Evolutionary conservation across 805 yeast genomes (phyloP).

Genomic region (Jamesozyma hellenica): DNA sequence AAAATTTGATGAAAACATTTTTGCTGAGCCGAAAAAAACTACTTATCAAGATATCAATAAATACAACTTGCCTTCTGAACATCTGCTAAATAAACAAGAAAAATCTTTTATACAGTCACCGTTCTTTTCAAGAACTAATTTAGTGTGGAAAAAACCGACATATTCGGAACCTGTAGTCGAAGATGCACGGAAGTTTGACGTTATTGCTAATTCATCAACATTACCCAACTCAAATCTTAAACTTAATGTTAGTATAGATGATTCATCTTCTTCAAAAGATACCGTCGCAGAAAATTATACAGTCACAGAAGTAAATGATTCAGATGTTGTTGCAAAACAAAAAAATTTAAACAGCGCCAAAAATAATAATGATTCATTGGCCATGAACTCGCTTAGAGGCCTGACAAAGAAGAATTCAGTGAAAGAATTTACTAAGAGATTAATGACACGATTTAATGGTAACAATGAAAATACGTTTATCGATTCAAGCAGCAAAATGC

Average conservation of each 20-base stretch:
- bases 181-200: constrained; percentile 17
- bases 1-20: constrained; percentile 53
- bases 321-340: not conserved
- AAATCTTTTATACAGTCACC: not conserved
- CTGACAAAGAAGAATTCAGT: constrained; percentile 15
- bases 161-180: constrained; percentile 19
- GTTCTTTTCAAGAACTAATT: constrained; percentile 5
- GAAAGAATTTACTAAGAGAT: constrained; percentile 18
- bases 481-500: not conserved
- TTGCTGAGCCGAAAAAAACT: constrained; percentile 17
- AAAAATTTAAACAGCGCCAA: not conserved
- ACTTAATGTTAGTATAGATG: not conserved
- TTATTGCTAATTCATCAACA: constrained; percentile 16
- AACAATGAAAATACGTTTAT: not conserved
- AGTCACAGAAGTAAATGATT: not conserved
- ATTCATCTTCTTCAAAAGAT: not conserved
- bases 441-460: constrained; percentile 13
- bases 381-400: constrained; percentile 21
- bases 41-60: not conserved
- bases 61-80: not conserved
- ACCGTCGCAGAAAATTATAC: not conserved
- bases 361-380: constrained; percentile 14
- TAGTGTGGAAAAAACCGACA: constrained; percentile 23
- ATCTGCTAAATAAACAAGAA: not conserved
- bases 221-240: not conserved